phyloP scores from a whole-genome alignment of 2,329 filamentous ascomycete genomes.

The Aspergillus amoenus region DNA sequence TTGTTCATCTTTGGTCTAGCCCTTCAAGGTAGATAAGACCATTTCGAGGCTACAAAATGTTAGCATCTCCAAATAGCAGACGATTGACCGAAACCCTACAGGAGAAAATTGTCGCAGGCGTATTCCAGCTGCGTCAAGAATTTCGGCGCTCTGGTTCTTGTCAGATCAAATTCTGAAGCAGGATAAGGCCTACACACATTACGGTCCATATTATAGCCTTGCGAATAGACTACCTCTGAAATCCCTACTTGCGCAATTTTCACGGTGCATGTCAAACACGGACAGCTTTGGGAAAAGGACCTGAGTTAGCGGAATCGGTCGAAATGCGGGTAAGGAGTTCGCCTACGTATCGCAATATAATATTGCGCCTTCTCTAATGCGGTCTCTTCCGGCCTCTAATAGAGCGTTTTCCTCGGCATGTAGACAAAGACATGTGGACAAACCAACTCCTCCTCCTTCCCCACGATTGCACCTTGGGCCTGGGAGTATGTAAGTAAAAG shows the following conservation, averaged over 20 bases:
- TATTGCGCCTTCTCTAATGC: slow-evolving; percentile 77
- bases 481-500: slow-evolving; percentile 23
- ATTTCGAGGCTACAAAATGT: slow-evolving; percentile 54
- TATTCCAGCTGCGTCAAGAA: slow-evolving; percentile 82
- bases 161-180: slow-evolving; percentile 11
- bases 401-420: slow-evolving; percentile 98
- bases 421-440: slow-evolving; percentile 91
- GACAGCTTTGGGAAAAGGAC: slow-evolving; percentile 57
- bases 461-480: slow-evolving; percentile 76
- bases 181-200: slow-evolving; percentile 46
- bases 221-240: slow-evolving; percentile 89
- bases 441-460: slow-evolving; percentile 65
- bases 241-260: slow-evolving; percentile 98
- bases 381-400: slow-evolving; percentile 87
- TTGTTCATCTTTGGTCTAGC: background rate
- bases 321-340: slow-evolving; percentile 17
- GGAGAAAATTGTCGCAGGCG: slow-evolving; percentile 83
- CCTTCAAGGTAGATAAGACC: slow-evolving; percentile 64
- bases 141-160: slow-evolving; percentile 62
- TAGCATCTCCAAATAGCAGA: background rate
- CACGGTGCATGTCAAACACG: slow-evolving; percentile 95
- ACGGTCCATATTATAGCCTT: slow-evolving; percentile 91
- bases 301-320: background rate
- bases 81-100: slow-evolving; percentile 42
- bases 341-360: slow-evolving; percentile 81